Conservation (phyloP, 2,329 filamentous ascomycete genomes). For the Xylariaceae sp. region DNA sequence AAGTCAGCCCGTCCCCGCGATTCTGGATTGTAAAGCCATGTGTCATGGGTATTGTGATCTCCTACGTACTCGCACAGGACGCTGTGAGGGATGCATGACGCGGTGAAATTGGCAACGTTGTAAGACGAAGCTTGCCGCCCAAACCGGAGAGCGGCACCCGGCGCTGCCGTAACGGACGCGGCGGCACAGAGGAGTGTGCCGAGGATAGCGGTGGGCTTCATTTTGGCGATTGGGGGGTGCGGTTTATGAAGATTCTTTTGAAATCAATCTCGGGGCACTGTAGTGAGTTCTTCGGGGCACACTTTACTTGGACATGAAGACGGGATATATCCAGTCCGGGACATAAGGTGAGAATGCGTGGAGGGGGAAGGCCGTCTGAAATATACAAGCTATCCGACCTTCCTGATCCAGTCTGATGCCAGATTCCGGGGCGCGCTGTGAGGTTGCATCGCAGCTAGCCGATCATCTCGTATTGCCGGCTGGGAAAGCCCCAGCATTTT, state of each 20-base stretch:
- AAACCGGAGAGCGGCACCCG: too few relatives aligned
- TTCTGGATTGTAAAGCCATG: too few relatives aligned
- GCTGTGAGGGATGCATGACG: conserved; percentile 21
- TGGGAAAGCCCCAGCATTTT: neutral
- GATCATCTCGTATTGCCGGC: conserved; percentile 1
- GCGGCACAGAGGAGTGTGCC: conserved; percentile 12
- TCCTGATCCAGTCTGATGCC: neutral
- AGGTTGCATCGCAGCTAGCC: conserved; percentile 1
- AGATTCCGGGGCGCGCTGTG: neutral
- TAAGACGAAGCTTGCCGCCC: conserved; percentile 2
- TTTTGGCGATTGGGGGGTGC: conserved; percentile 1
- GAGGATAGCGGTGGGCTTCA: conserved; percentile 14
- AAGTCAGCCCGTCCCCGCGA: too few relatives aligned
- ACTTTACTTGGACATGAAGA: too few relatives aligned
- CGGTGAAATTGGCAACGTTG: conserved; percentile 16
- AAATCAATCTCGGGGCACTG: too few relatives aligned
- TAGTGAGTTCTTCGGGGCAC: too few relatives aligned
- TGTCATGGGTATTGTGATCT: neutral
- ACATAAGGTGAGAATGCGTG: too few relatives aligned
- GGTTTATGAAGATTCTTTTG: neutral
- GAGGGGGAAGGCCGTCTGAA: too few relatives aligned
- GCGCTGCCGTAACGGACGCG: too few relatives aligned
- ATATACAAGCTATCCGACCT: too few relatives aligned
- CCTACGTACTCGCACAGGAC: conserved; percentile 14
- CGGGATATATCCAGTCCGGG: too few relatives aligned